phyloP scores from a whole-genome alignment of 2,329 filamentous ascomycete genomes.

The Hypoxylon sp. region DNA sequence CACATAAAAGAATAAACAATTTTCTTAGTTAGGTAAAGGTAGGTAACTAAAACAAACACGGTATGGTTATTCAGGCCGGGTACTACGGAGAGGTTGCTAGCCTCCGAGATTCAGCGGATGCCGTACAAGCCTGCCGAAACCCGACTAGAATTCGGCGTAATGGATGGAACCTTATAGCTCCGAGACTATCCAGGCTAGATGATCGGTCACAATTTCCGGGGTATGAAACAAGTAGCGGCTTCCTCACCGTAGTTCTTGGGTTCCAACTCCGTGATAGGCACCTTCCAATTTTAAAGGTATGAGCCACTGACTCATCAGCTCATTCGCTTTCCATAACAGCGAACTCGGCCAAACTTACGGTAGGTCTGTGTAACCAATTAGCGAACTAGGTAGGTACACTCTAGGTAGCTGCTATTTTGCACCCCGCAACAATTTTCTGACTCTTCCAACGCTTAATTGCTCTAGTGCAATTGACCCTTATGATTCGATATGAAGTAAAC shows the following conservation, averaged over 20 bases:
- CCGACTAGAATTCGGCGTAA: background rate
- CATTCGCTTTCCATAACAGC: background rate
- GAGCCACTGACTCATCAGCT: too few species aligned
- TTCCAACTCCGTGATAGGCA: background rate
- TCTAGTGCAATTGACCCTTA: background rate
- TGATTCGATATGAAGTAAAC: background rate
- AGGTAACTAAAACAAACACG: background rate
- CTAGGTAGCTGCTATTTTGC: background rate
- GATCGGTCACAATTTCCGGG: background rate
- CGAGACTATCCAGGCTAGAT: background rate
- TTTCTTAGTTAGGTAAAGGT: too few species aligned
- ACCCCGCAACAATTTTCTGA: background rate
- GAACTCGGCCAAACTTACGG: background rate
- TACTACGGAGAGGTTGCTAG: background rate
- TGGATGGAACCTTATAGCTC: background rate
- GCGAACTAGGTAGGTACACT: too few species aligned
- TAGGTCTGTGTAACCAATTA: too few species aligned
- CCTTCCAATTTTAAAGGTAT: background rate
- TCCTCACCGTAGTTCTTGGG: background rate
- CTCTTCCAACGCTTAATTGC: background rate
- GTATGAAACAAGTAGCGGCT: background rate
- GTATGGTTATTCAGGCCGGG: background rate
- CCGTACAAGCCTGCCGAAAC: background rate
- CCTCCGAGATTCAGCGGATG: background rate
- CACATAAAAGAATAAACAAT: background rate